Evolutionary conservation across 768 basidiomycete genomes (phyloP), one percentile per base, ranked within the genome.

Genomic region (Mycena indigotica): DNA sequence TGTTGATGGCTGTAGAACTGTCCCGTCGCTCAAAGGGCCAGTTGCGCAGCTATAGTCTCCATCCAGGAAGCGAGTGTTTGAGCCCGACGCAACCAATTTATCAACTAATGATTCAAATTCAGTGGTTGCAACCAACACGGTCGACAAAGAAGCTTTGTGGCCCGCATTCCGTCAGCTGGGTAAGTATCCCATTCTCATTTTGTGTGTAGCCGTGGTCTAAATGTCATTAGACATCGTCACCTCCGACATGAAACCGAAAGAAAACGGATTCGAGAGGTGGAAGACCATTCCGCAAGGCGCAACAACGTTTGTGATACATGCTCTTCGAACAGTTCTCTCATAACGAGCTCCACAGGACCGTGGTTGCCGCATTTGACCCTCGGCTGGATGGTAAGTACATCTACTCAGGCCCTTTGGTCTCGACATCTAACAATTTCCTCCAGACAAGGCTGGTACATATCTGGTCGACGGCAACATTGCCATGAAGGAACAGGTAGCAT

Each of bases 261-360:
- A 44, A 19, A 48, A 44, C 28, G 17, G 19, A 4, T 19, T 19
- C 2, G 26, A 58, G 5, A 38, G 54, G 0, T 63, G 57, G 61
- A 63, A 59, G 41, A 63, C 54, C 5, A 23, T 63, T 2, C 29
- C 61, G 0, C 51, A 63, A 44, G 61, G 57, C 17, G 48, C 48
- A 24, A 26, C 48, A 19, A 49, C 48, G 48, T 49, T 12, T 5
- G 28, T 29, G n/a, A n/a, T n/a, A n/a, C n/a, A n/a, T n/a, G n/a
- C n/a, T n/a, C n/a, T n/a, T n/a, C n/a, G n/a, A n/a, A n/a, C n/a
- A n/a, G n/a, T n/a, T n/a, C n/a, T n/a, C n/a, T n/a, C n/a, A n/a
- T n/a, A n/a, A n/a, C n/a, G n/a, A n/a, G n/a, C 23, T 26, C 28
- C 28, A 16, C 23, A 49, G 48, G 21, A 49, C 48, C 28, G 8